These are phyloP conservation scores for Pseudocercospora macadamiae DNA, from an alignment of 2,329 filamentous ascomycete genomes.

Conservation along the genomic window DNA sequence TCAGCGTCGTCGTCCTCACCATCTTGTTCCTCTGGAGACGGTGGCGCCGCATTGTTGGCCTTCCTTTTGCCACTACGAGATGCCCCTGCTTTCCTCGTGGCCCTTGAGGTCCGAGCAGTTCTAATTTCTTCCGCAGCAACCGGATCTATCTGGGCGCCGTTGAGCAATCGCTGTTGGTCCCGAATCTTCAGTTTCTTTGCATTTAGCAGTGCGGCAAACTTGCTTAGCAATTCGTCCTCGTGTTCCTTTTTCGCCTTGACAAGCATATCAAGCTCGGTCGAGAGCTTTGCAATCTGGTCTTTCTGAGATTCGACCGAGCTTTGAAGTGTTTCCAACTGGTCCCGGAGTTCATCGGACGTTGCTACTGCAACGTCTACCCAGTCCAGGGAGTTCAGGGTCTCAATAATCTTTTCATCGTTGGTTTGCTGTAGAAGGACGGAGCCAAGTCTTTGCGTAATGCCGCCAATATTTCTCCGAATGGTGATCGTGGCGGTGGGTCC, in stretches of 20 bases:
- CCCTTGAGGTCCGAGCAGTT: conserved; percentile 15
- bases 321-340: conserved; percentile 46
- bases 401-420: conserved; percentile 60
- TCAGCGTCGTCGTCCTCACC: conserved; percentile 41
- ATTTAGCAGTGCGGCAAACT: conserved; percentile 72
- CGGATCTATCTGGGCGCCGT: conserved; percentile 63
- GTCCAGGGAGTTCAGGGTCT: conserved; percentile 66
- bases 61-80: conserved; percentile 40
- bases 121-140: conserved; percentile 47
- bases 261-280: conserved; percentile 67
- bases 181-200: conserved; percentile 80
- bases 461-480: conserved; percentile 66
- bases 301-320: conserved; percentile 52
- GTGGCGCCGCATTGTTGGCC: conserved; percentile 37
- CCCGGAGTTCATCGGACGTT: conserved; percentile 45
- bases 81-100: conserved; percentile 25
- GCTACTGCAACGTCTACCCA: conserved; percentile 68
- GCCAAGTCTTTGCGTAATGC: conserved; percentile 74
- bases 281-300: conserved; percentile 60
- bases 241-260: conserved; percentile 67
- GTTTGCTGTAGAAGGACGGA: conserved; percentile 61
- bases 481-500: conserved; percentile 61
- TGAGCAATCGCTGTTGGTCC: conserved; percentile 68
- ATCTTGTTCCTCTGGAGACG: conserved; percentile 48
- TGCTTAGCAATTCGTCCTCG: conserved; percentile 67